Evolutionary conservation across 1,284 basidiomycete species (phyloP).

Genomic region (Albatrellus sp.): DNA sequence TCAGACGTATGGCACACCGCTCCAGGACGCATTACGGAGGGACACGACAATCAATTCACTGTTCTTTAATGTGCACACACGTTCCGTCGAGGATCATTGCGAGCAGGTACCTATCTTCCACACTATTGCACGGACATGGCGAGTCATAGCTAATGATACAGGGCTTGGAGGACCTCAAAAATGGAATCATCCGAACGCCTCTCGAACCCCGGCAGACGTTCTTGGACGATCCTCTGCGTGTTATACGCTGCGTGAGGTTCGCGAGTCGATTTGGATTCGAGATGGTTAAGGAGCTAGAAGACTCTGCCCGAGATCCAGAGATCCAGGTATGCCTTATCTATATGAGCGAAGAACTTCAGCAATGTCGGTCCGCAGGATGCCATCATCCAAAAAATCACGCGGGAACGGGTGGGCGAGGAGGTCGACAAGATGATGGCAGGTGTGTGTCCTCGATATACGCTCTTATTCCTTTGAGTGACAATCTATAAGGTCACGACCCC

Average conservation of each 20-base stretch:
- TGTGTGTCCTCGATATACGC: slow-evolving; percentile 13
- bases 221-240: slow-evolving; percentile 85
- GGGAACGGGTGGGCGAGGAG: slow-evolving; percentile 87
- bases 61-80: slow-evolving; percentile 92
- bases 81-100: slow-evolving; percentile 85
- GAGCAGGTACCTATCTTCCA: slow-evolving; percentile 38
- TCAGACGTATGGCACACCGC: slow-evolving; percentile 85
- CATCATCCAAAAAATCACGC: slow-evolving; percentile 68
- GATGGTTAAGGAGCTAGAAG: slow-evolving; percentile 62
- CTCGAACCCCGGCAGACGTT: slow-evolving; percentile 84
- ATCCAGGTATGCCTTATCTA: slow-evolving; percentile 47
- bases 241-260: slow-evolving; percentile 87
- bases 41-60: slow-evolving; percentile 95
- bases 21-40: slow-evolving; percentile 83
- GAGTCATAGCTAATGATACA: slow-evolving; percentile 17
- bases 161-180: slow-evolving; percentile 78
- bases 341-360: background rate
- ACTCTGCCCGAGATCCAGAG: slow-evolving; percentile 50
- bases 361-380: slow-evolving; percentile 38
- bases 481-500: slow-evolving; percentile 52
- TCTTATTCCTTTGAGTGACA: slow-evolving; percentile 1
- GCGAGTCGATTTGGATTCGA: slow-evolving; percentile 81
- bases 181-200: slow-evolving; percentile 82
- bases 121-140: background rate
- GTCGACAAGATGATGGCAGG: slow-evolving; percentile 86